Base-by-base conservation (phyloP, 495 filamentous ascomycete species). In the Penicillium cataractarum region DNA sequence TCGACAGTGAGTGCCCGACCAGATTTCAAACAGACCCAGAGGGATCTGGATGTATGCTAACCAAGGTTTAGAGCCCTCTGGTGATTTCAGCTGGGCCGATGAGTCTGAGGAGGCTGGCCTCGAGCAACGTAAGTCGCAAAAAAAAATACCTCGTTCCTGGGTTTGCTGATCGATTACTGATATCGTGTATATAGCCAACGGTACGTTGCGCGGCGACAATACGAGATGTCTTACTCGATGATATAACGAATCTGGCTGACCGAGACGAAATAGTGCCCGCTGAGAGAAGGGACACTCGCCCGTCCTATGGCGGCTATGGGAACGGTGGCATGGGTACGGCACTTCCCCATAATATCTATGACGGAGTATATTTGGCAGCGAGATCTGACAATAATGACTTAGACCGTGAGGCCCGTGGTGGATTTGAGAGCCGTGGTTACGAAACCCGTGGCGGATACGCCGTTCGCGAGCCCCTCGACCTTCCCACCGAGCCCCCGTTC, bases 91-190 rank as follows among this genome's bases (percentile, higher is more conserved):
- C 62, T 99, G 95, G 95, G 95, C 95, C 65, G 95, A 98, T 81
- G 95, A 99, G 72, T 96, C 98, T 84, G 95, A 98, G 74, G 91
- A 95, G 66, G 84, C 84, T 79, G 86, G 88, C 58, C 78, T 90
- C 63, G 51, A 54, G 51, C 29, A 35, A 15, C 51, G 51, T 54
- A 54, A 54, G 51, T 37, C 31, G 5, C 31, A 3, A 31, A 54
- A 35, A 48, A 63, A 22, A 57, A 46, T 53, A 58, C 55, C 61
- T 62, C 51, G 35, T 57, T 33, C 42, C 19, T 54, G 32, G 10
- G 52, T 44, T 69, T 31, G 54, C 58, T 62, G 55, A 42, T 54
- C 51, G 10, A 35, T 54, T 32, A 33, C 69, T 63, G 58, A 76
- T 70, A 50, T 69, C 40, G 42, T 56, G 22, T 63, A n/a, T 58